phyloP scores from a whole-genome alignment of 805 yeast species.

The Cyberlindnera veronae region DNA sequence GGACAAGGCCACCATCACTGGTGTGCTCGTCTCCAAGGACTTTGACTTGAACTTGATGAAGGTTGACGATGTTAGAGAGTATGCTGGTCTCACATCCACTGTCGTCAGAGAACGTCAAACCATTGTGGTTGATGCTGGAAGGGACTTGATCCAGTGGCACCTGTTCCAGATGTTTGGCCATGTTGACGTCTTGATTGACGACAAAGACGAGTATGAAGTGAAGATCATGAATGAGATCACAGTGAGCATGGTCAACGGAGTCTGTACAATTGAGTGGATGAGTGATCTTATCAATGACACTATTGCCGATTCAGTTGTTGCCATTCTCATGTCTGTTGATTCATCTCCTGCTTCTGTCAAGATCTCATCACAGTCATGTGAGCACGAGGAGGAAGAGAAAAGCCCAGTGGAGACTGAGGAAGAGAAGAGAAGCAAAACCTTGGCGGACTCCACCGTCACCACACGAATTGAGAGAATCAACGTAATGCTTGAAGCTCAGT shows the following conservation, averaged over 20 bases:
- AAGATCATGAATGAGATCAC: constrained; percentile 63
- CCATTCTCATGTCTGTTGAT: constrained; percentile 87
- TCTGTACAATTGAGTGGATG: constrained; percentile 81
- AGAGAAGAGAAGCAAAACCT: constrained; percentile 27
- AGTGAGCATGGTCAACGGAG: constrained; percentile 43
- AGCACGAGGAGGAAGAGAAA: constrained; percentile 35
- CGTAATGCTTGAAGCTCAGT: constrained; percentile 72
- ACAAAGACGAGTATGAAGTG: constrained; percentile 45
- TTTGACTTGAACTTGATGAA: constrained; percentile 82
- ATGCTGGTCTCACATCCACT: constrained; percentile 81
- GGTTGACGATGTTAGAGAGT: constrained; percentile 84
- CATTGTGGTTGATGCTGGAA: constrained; percentile 73
- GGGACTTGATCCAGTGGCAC: constrained; percentile 83
- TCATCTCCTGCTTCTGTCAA: constrained; percentile 95
- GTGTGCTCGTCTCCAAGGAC: constrained; percentile 87
- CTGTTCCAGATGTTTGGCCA: constrained; percentile 93
- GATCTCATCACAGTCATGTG: constrained; percentile 60
- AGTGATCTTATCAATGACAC: constrained; percentile 89
- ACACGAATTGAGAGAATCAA: constrained; percentile 52
- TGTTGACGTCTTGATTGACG: constrained; percentile 60
- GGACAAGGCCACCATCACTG: constrained; percentile 54
- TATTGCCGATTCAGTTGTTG: constrained; percentile 89
- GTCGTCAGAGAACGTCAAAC: constrained; percentile 79
- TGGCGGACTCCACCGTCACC: constrained; percentile 33
- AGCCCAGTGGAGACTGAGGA: constrained; percentile 36